These are phyloP conservation scores for Sphagnurus paluster DNA, from an alignment of 1,284 basidiomycete species.

Conservation along the genomic window DNA sequence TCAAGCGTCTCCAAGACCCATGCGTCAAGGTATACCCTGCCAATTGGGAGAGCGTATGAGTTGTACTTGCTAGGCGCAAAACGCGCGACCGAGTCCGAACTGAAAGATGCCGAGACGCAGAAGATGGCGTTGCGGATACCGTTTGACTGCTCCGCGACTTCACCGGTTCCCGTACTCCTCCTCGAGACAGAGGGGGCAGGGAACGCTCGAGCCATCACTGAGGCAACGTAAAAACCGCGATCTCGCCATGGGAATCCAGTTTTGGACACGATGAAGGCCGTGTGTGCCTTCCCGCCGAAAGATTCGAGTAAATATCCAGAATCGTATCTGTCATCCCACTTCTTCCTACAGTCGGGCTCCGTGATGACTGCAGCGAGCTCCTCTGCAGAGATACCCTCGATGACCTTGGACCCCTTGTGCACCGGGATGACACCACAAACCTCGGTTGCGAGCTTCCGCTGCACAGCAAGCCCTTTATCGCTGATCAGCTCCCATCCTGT, in stretches of 20 bases:
- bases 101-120: slow-evolving; percentile 77
- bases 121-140: slow-evolving; percentile 61
- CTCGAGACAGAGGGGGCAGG: slow-evolving; percentile 36
- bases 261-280: slow-evolving; percentile 69
- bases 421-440: slow-evolving; percentile 85
- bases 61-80: slow-evolving; percentile 78
- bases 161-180: slow-evolving; percentile 29
- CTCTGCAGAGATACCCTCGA: slow-evolving; percentile 93
- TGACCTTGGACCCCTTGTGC: slow-evolving; percentile 88
- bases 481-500: slow-evolving; percentile 83
- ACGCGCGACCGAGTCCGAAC: slow-evolving; percentile 55
- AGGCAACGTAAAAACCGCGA: slow-evolving; percentile 83
- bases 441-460: slow-evolving; percentile 73
- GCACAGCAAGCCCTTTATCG: slow-evolving; percentile 80
- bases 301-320: slow-evolving; percentile 72
- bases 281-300: slow-evolving; percentile 77
- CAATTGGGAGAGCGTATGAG: slow-evolving; percentile 71
- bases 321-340: slow-evolving; percentile 87
- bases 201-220: slow-evolving; percentile 66
- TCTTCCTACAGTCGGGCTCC: slow-evolving; percentile 70
- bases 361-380: slow-evolving; percentile 79
- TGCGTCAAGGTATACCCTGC: slow-evolving; percentile 86
- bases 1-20: slow-evolving; percentile 98
- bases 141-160: slow-evolving; percentile 37
- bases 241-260: slow-evolving; percentile 91